Base-by-base conservation (phyloP, 2,329 filamentous ascomycete genomes). In the Fusarium sp. region DNA sequence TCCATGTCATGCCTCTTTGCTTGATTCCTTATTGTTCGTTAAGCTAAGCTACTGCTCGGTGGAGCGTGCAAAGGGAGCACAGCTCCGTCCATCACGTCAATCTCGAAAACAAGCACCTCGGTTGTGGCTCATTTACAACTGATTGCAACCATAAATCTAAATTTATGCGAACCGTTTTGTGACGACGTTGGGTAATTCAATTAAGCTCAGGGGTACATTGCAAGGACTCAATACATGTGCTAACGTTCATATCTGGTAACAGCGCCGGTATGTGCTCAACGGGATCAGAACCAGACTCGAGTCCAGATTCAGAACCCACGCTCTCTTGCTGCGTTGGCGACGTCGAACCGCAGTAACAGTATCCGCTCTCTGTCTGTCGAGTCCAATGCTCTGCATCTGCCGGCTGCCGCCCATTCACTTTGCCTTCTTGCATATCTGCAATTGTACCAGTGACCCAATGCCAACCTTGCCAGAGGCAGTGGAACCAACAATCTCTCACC, bases 401-500 rank as follows among this genome's bases (percentile, higher is more conserved):
- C 62, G 66, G 46, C 44, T 48, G 48, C 63, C 48, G 55, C 51
- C 20, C 45, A 25, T 55, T 45, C 61, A 46, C 58, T 57, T 64
- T 59, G 49, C 48, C 55, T 24, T 48, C 47, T 56, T 65, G 63
- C 62, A 64, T 70, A 67, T 64, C 60, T 63, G 47, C 53, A 56
- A 58, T 62, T 47, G 48, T 54, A 41, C 48, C 58, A 41, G 52
- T 52, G 55, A 38, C 54, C 51, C 41, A 40, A 55, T 48, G 34
- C 48, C 55, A 47, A 59, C 49, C 38, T 57, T 53, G 58, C n/a
- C 34, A 60, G 29, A 58, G 38, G 48, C 41, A 66, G 67, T 70
- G 67, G 67, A 67, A 70, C 67, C 67, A 70, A 59, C 32, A 58
- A 69, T 53, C 47, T 67, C 27, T 58, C 62, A 61, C 67, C 67